These are phyloP conservation scores for Millerozyma miso DNA, from an alignment of 805 yeast genomes.

Conservation along the genomic window DNA sequence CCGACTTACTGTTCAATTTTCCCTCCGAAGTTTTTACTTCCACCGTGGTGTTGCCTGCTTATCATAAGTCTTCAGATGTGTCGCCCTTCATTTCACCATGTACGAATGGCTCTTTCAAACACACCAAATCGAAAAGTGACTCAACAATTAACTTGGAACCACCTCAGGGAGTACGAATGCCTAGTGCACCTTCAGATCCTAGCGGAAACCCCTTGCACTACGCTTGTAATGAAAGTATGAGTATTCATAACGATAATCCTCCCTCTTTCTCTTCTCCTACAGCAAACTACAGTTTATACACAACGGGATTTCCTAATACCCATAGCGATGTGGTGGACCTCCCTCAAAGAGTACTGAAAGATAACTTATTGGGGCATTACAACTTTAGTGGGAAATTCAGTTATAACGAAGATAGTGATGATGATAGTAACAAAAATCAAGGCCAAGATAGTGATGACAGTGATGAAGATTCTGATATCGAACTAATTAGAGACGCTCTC, in stretches of 20 bases:
- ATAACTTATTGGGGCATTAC: conserved; percentile 1
- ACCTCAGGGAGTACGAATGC: background rate
- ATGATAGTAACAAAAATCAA: conserved; percentile 18
- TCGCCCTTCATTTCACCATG: background rate
- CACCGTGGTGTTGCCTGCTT: conserved; percentile 17
- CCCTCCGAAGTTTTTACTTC: conserved; percentile 36
- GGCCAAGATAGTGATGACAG: no score
- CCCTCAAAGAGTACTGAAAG: background rate
- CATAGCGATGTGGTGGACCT: background rate
- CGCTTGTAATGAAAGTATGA: background rate
- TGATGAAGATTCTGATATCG: conserved; percentile 18
- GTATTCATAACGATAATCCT: no score
- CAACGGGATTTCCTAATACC: background rate
- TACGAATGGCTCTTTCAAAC: background rate
- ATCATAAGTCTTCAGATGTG: background rate
- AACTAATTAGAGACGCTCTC: conserved; percentile 13
- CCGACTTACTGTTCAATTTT: conserved; percentile 27
- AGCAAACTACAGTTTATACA: background rate
- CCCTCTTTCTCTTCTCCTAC: background rate
- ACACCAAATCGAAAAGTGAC: background rate
- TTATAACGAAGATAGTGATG: conserved; percentile 6
- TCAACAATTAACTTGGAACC: background rate
- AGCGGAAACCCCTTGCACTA: background rate
- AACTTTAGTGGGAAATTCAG: background rate
- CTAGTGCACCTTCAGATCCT: background rate